A percentile compares a stretch with the other conserved stretches of the same genome.
Conservation (phyloP, 164 flowering plant genomes). For the Annona cherimola region DNA sequence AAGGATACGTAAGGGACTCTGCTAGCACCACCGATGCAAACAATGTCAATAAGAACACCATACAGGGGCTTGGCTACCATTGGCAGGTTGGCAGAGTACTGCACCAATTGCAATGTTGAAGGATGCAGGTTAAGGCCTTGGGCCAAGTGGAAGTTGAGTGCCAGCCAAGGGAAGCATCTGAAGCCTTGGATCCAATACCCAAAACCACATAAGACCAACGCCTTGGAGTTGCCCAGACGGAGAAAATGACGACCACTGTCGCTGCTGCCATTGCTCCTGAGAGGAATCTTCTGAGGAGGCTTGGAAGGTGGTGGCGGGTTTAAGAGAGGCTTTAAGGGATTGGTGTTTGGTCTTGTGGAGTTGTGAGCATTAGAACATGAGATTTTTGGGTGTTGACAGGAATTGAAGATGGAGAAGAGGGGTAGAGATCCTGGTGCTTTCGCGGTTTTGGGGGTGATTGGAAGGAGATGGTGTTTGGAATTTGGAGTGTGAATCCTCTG, state of each 20-base stretch:
- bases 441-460: slow-evolving; percentile 6
- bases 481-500: not conserved
- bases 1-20: slow-evolving; percentile 80
- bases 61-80: slow-evolving; percentile 92
- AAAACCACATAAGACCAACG: slow-evolving; percentile 68
- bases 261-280: slow-evolving; percentile 12
- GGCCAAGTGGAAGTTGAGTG: slow-evolving; percentile 73
- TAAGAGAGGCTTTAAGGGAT: slow-evolving; percentile 15
- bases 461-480: slow-evolving; percentile 1
- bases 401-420: slow-evolving; percentile 10
- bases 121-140: slow-evolving; percentile 55
- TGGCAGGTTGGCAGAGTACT: slow-evolving; percentile 63
- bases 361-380: slow-evolving; percentile 15
- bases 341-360: slow-evolving; percentile 20
- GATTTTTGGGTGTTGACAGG: slow-evolving; percentile 16
- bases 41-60: slow-evolving; percentile 83
- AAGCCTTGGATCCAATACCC: slow-evolving; percentile 94
- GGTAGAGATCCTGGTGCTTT: not conserved
- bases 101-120: slow-evolving; percentile 77
- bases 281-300: not conserved
- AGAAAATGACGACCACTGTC: slow-evolving; percentile 13
- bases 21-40: slow-evolving; percentile 69
- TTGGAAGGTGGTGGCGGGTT: slow-evolving; percentile 14
- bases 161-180: slow-evolving; percentile 95
- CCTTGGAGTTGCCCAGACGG: slow-evolving; percentile 34